Percentiles rank a stretch among this genome's conserved stretches.
phyloP scores from a whole-genome alignment of 371 early-diverging fungal genomes.

The Mucor velutinosus region DNA sequence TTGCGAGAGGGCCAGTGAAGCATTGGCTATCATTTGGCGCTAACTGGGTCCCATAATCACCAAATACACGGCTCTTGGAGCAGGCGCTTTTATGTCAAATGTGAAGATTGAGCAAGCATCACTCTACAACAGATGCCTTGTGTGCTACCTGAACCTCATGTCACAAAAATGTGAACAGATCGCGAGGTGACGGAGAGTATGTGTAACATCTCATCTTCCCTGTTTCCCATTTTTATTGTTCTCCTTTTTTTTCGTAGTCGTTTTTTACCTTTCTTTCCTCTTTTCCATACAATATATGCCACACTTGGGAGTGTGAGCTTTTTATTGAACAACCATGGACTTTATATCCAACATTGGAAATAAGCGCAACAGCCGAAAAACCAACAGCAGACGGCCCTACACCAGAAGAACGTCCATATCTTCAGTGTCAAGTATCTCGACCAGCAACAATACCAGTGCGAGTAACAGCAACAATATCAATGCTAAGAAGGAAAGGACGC shows the following conservation, averaged over 20 bases:
- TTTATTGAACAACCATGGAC: constrained; percentile 20
- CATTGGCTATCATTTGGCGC: no score
- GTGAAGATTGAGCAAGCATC: not conserved
- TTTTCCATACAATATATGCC: constrained; percentile 4
- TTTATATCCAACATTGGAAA: constrained; percentile 29
- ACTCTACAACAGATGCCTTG: not conserved
- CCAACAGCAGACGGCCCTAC: constrained; percentile 21
- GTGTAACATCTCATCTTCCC: constrained; percentile 6
- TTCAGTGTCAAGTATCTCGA: constrained; percentile 15
- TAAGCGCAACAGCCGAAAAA: constrained; percentile 25
- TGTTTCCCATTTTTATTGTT: constrained; percentile 7
- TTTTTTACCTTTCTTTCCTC: constrained; percentile 2
- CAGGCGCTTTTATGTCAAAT: no score
- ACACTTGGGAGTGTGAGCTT: constrained; percentile 14
- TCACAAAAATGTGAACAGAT: constrained; percentile 7
- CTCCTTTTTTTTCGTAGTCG: constrained; percentile 2
- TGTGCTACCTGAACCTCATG: not conserved
- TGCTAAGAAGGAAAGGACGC: constrained; percentile 14
- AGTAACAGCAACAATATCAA: not conserved
- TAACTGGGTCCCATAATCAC: not conserved
- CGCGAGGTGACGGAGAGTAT: constrained; percentile 13
- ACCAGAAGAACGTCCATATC: constrained; percentile 26
- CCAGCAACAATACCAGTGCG: not conserved
- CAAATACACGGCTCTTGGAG: not conserved
- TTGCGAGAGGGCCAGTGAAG: not conserved